Percentiles rank a stretch among this genome's conserved stretches.
These are phyloP conservation scores for Ophiocordyceps camponoti-leonardi DNA, from an alignment of 2,329 filamentous ascomycete species.

Conservation along the genomic window DNA sequence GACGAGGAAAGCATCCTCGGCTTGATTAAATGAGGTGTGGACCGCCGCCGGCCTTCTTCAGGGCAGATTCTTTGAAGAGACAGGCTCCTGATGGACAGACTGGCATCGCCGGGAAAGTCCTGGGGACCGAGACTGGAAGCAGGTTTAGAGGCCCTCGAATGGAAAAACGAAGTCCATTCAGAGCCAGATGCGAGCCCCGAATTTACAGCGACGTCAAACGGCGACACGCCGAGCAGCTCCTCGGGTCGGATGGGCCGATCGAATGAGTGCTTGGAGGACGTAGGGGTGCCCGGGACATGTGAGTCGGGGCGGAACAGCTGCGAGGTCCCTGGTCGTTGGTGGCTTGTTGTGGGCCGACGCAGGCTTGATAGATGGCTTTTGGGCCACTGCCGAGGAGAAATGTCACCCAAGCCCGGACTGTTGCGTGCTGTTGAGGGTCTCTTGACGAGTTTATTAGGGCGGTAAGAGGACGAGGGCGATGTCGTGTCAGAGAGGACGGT, in stretches of 20 bases:
- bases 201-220: conserved; percentile 5
- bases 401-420: conserved; percentile 20
- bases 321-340: conserved; percentile 57
- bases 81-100: conserved; percentile 7
- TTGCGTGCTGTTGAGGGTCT: conserved; percentile 41
- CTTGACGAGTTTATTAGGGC: conserved; percentile 66
- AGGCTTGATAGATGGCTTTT: conserved; percentile 47
- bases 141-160: conserved; percentile 18
- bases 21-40: conserved; percentile 17
- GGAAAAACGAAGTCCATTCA: conserved; percentile 41
- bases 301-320: conserved; percentile 29
- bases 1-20: conserved; percentile 16
- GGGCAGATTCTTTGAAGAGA: conserved; percentile 12
- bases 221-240: conserved; percentile 11
- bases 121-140: conserved; percentile 6
- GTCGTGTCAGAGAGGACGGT: conserved; percentile 36
- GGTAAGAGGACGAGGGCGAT: conserved; percentile 24
- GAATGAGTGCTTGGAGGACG: conserved; percentile 15
- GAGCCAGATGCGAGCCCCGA: conserved; percentile 2
- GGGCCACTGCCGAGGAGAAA: conserved; percentile 28
- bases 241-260: conserved; percentile 15
- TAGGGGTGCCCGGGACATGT: conserved; percentile 8
- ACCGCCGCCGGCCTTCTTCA: conserved; percentile 6
- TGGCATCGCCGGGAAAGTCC: conserved; percentile 11
- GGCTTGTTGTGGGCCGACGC: conserved; percentile 60